Evolutionary conservation across 2,329 filamentous ascomycete genomes (phyloP), one percentile per base, ranked within the genome.

Genomic region (Teratosphaeriaceae sp.): DNA sequence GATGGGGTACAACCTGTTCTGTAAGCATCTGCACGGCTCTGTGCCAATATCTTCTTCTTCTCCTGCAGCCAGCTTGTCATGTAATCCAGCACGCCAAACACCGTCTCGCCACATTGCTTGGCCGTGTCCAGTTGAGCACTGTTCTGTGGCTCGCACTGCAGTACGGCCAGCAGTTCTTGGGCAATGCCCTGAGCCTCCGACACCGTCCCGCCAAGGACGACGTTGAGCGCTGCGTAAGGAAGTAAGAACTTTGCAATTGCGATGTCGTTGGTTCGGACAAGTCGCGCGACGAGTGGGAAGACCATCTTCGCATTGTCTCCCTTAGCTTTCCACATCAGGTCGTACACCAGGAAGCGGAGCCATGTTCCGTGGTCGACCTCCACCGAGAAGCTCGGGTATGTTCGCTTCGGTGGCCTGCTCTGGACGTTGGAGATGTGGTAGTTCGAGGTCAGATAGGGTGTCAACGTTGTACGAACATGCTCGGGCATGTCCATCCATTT

Each of bases 21-120:
- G 15, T 65, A 62, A n/a, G 68, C 68, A 45, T 65, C 63, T 11
- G 57, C 51, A 26, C 66, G 60, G 12, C 60, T 63, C 13, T 69
- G 66, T 5, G 61, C 55, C 1, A 72, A 53, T 44, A 59, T 48
- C 62, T 75, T 73, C 62, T 79, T 78, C 62, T 87, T 94, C 42
- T 83, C 79, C 55, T 95, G 88, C 19, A 94, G 70, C 88, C 90
- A 98, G 50, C 84, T 78, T 58, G 88, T 88, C 47, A 90, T 78
- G 62, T 98, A 97, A 62, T 98, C 94, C 0, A 98, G 74, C 3
- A 94, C 79, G 36, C 84, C 79, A 62, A 98, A 98, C 2, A 96
- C 82, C 44, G 85, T 88, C 85, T 97, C 88, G 57, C 87, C 95
- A 60, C 85, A 95, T 40, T 85, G 73, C 57, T 90, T 86, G 56